Conservation (phyloP, 371 early-diverging fungal genomes). For the Mucor circinelloides region DNA sequence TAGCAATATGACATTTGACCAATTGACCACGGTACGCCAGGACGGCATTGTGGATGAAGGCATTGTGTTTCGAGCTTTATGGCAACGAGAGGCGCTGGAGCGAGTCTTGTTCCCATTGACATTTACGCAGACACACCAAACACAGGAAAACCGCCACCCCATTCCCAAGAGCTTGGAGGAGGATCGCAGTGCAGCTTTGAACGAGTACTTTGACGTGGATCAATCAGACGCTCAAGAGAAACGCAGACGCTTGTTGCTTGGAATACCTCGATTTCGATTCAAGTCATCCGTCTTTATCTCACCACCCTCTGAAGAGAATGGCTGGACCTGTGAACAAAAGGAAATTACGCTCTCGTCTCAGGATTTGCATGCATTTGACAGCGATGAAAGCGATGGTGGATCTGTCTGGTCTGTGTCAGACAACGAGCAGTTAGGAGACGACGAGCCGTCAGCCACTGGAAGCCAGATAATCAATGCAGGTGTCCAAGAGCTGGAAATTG, state of each 20-base stretch:
- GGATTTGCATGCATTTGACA: conserved; percentile 11
- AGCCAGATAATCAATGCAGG: not conserved
- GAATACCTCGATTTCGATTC: conserved; percentile 44
- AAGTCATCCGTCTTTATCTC: conserved; percentile 26
- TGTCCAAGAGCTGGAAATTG: conserved; percentile 3
- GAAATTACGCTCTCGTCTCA: not conserved
- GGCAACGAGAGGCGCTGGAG: conserved; percentile 51
- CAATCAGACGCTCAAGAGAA: conserved; percentile 32
- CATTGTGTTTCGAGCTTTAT: conserved; percentile 51
- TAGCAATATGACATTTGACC: conserved; percentile 57
- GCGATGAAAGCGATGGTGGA: conserved; percentile 14
- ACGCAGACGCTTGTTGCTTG: conserved; percentile 36
- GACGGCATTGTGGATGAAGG: conserved; percentile 54
- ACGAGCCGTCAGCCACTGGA: not conserved
- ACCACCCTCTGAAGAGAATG: conserved; percentile 24
- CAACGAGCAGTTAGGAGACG: not conserved
- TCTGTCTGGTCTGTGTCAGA: conserved; percentile 22
- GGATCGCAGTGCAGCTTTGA: conserved; percentile 35
- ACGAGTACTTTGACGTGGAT: conserved; percentile 54
- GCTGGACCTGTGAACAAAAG: conserved; percentile 13
- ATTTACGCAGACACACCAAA: conserved; percentile 12
- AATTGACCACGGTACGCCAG: conserved; percentile 40
- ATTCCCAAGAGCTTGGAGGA: not conserved
- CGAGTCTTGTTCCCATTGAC: conserved; percentile 38
- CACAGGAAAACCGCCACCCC: not conserved